Evolutionary conservation across 306 rosid species (phyloP).

Genomic region (Vigna hirtella): DNA sequence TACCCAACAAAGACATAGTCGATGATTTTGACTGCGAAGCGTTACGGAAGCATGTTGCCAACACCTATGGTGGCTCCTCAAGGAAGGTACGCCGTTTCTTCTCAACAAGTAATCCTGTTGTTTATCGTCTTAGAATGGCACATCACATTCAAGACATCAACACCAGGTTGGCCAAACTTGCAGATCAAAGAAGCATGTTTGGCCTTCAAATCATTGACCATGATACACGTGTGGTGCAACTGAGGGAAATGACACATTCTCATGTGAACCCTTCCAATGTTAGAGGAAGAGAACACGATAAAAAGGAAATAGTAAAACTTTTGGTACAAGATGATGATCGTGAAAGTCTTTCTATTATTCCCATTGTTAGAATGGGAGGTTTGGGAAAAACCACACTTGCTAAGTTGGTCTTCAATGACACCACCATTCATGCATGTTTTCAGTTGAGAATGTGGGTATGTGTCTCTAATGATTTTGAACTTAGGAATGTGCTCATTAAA

Average conservation of each 20-base stretch:
- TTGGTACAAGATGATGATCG: not conserved
- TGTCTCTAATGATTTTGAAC: conserved; percentile 17
- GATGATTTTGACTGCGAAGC: not conserved
- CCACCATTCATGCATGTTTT: not conserved
- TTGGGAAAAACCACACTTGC: not conserved
- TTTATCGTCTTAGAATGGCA: not conserved
- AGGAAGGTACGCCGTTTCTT: not conserved
- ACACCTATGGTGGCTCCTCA: not conserved
- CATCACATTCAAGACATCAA: not conserved
- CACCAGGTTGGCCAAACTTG: not conserved
- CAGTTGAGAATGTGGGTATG: not conserved
- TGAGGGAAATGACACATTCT: not conserved
- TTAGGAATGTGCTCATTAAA: not conserved
- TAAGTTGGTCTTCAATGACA: not conserved
- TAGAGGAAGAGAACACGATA: conserved; percentile 9
- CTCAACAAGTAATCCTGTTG: not conserved
- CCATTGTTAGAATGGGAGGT: not conserved
- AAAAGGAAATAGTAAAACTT: not conserved
- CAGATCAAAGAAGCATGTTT: not conserved
- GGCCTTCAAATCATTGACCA: not conserved
- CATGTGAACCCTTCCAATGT: not conserved
- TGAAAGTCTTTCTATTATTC: not conserved
- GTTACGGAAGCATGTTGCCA: not conserved
- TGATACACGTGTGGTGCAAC: not conserved
- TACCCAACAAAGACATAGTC: not conserved